A percentile compares a stretch with the other conserved stretches of the same genome.
Evolutionary conservation across 2,329 filamentous ascomycete species (phyloP).

Genomic region (Scedosporium apiospermum): DNA sequence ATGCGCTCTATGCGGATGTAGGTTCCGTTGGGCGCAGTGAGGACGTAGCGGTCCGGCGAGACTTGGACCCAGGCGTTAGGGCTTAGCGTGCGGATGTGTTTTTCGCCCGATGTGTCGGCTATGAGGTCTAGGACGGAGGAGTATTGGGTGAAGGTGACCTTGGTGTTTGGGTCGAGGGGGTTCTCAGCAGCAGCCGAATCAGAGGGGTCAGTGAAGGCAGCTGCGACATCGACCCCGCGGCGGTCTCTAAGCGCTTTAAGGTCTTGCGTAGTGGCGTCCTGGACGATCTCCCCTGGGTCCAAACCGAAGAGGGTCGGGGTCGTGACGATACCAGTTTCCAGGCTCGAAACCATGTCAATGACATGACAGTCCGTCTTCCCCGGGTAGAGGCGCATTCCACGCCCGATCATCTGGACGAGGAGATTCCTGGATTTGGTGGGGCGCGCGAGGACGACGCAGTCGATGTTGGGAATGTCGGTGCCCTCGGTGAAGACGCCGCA

Average conservation of each 20-base stretch:
- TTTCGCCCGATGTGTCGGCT: constrained; percentile 68
- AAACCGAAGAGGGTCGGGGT: constrained; percentile 90
- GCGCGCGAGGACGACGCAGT: constrained; percentile 79
- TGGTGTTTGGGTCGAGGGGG: constrained; percentile 18
- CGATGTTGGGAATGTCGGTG: constrained; percentile 94
- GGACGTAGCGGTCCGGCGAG: constrained; percentile 58
- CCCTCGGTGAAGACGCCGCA: constrained; percentile 96
- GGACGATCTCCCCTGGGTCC: constrained; percentile 69
- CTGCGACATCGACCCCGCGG: constrained; percentile 6
- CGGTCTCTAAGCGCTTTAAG: constrained; percentile 38
- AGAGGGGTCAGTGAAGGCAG: constrained; percentile 3
- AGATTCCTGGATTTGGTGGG: constrained; percentile 91
- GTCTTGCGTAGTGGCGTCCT: constrained; percentile 52
- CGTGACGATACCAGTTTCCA: constrained; percentile 77
- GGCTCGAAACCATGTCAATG: constrained; percentile 87
- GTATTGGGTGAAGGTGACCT: constrained; percentile 80
- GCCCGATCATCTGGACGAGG: constrained; percentile 93
- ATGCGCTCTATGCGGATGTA: constrained; percentile 43
- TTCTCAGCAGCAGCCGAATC: not conserved
- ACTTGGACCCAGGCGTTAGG: constrained; percentile 75
- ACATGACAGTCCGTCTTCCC: constrained; percentile 86
- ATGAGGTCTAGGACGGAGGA: constrained; percentile 87
- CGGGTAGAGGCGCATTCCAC: constrained; percentile 75
- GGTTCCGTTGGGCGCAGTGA: constrained; percentile 56
- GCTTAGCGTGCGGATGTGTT: constrained; percentile 69